Base-by-base conservation (phyloP, 129 eudicot genomes). In the Rutidosis leptorrhynchoides region DNA sequence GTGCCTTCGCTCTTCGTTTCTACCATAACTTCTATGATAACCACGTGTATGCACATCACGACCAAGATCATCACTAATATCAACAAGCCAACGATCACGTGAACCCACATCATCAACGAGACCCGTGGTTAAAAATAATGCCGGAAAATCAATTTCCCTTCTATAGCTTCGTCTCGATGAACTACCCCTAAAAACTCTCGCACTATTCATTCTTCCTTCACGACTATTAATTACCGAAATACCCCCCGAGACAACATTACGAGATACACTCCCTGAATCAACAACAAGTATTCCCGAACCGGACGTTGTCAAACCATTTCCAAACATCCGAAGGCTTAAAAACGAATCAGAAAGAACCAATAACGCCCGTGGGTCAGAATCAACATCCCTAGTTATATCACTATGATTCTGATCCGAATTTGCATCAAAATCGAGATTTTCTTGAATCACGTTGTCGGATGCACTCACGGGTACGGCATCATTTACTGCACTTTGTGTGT, bases 41-140 rank as follows among this genome's bases (percentile, higher is more conserved):
- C 81, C 84, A 72, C 73, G 65, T 58, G 83, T 75, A 70, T 52
- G 68, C 46, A 83, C 74, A 74, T 77, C 73, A 71, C 66, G 66
- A 64, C 62, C 77, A 78, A 70, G 74, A 71, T 82, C 88, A 71
- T 76, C 83, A 74, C 80, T 58, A 25, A 89, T 62, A 83, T 83
- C 87, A 79, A 49, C 9, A 75, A n/a, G 87, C 96, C 96, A 89
- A 72, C 96, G 80, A 51, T 80, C 87, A 72, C 68, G 84, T 65
- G 84, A 76, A 58, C 86, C 89, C 33, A 81, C 26, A 46, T 75
- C 81, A 73, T 81, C 87, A 63, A 69, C 68, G 45, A 60, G 79
- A 17, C 86, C 85, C 1, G 83, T 35, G n/a, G 86, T 71, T 59
- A 86, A 67, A 67, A 83, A 63, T 51, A 89, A 67, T 46, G 82